A percentile compares a stretch with the other conserved stretches of the same genome.
These are phyloP conservation scores for Populus hybrid DNA, from an alignment of 441 rosid genomes.

Conservation along the genomic window DNA sequence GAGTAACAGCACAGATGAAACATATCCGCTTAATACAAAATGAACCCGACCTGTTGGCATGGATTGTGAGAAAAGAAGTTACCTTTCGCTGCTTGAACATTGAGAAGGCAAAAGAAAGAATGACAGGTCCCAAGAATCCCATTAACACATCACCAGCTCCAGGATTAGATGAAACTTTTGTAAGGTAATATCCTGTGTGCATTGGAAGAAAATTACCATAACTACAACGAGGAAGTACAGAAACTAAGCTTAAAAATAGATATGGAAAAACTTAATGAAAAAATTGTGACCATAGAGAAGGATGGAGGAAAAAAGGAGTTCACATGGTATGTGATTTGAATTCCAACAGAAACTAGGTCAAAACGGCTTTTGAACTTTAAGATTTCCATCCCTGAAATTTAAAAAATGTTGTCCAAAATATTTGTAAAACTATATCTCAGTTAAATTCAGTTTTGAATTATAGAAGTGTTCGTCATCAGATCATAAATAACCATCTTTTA, in stretches of 20 bases:
- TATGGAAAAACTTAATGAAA: neutral
- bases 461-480: neutral
- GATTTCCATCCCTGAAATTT: neutral
- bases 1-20: neutral
- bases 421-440: neutral
- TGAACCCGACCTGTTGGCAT: neutral
- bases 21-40: neutral
- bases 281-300: neutral
- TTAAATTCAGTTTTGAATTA: neutral
- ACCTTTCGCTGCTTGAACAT: constrained; percentile 99
- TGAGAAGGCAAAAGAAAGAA: constrained; percentile 92
- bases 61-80: constrained; percentile 2
- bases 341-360: neutral
- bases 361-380: neutral
- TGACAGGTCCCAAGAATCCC: constrained; percentile 96
- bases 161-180: constrained; percentile 72
- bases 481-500: neutral
- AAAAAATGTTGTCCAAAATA: neutral
- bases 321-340: neutral
- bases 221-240: neutral
- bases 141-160: constrained; percentile 96
- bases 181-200: constrained; percentile 75
- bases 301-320: neutral
- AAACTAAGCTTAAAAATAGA: neutral
- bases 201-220: constrained; percentile 12